Evolutionary conservation across 2,329 filamentous ascomycete genomes (phyloP).

Genomic region (Septoria petroselini): DNA sequence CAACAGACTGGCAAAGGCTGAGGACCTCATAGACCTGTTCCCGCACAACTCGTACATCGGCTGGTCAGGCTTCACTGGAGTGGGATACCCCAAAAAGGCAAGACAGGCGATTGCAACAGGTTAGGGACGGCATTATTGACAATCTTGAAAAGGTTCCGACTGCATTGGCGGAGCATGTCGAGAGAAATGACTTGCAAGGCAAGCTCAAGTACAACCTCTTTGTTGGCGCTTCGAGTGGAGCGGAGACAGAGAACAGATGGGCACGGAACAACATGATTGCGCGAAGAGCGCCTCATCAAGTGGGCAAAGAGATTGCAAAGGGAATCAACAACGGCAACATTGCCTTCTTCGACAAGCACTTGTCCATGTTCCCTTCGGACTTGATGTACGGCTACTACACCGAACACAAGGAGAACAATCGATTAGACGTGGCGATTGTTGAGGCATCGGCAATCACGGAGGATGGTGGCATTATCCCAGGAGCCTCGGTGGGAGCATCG

Average conservation of each 20-base stretch:
- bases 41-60: slow-evolving; percentile 83
- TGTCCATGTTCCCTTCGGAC: slow-evolving; percentile 88
- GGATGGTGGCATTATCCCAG: slow-evolving; percentile 83
- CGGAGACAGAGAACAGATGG: slow-evolving; percentile 90
- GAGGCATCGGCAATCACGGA: slow-evolving; percentile 81
- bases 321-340: slow-evolving; percentile 87
- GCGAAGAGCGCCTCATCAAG: slow-evolving; percentile 78
- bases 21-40: slow-evolving; percentile 77
- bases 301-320: slow-evolving; percentile 85
- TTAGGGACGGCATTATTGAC: slow-evolving; percentile 44
- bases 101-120: no score
- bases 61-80: slow-evolving; percentile 88
- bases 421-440: slow-evolving; percentile 77
- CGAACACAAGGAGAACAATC: slow-evolving; percentile 69
- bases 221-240: slow-evolving; percentile 83
- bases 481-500: slow-evolving; percentile 56
- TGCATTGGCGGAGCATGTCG: slow-evolving; percentile 82
- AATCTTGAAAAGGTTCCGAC: slow-evolving; percentile 70
- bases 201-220: slow-evolving; percentile 83
- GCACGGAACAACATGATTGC: slow-evolving; percentile 88
- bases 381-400: slow-evolving; percentile 77
- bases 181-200: slow-evolving; percentile 79
- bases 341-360: slow-evolving; percentile 89
- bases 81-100: slow-evolving; percentile 59
- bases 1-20: slow-evolving; percentile 72